These are phyloP conservation scores for Globisporangium viniferum DNA, from an alignment of 352 stramenopile species.

Conservation along the genomic window DNA sequence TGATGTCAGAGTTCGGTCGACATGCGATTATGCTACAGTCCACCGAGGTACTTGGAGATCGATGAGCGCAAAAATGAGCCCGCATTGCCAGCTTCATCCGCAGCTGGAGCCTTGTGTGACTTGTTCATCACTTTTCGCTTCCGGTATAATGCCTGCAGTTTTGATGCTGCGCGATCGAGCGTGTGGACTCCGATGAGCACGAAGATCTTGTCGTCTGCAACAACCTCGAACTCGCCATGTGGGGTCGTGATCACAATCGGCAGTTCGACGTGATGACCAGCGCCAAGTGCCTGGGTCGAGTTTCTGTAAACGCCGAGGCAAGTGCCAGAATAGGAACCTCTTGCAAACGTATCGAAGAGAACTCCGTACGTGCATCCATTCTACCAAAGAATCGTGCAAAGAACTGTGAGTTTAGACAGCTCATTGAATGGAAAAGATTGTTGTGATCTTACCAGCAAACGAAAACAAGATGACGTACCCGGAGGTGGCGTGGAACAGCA, in stretches of 20 bases:
- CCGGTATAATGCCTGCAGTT: conserved; percentile 54
- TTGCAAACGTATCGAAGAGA: conserved; percentile 59
- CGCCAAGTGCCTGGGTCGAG: conserved; percentile 47
- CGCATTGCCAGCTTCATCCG: neutral
- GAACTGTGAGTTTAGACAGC: neutral
- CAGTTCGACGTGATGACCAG: conserved; percentile 42
- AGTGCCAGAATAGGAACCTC: conserved; percentile 59
- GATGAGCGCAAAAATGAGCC: conserved; percentile 15
- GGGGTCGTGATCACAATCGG: conserved; percentile 79
- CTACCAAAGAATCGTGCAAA: conserved; percentile 14
- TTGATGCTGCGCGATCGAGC: conserved; percentile 52
- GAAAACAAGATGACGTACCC: conserved; percentile 25
- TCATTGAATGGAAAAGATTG: neutral
- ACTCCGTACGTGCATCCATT: conserved; percentile 49
- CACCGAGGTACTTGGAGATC: conserved; percentile 36
- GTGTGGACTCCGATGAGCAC: conserved; percentile 75
- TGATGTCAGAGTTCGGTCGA: neutral
- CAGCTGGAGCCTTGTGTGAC: neutral
- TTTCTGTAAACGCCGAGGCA: conserved; percentile 73
- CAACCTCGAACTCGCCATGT: conserved; percentile 45
- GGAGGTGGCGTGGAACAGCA: conserved; percentile 36
- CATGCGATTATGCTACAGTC: neutral
- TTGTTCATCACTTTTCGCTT: conserved; percentile 18
- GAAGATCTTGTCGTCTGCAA: conserved; percentile 55
- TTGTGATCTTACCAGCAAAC: neutral